Evolutionary conservation across 371 early-diverging fungal genomes (phyloP), one percentile per base, ranked within the genome.

Genomic region (Lichtheimia ramosa): DNA sequence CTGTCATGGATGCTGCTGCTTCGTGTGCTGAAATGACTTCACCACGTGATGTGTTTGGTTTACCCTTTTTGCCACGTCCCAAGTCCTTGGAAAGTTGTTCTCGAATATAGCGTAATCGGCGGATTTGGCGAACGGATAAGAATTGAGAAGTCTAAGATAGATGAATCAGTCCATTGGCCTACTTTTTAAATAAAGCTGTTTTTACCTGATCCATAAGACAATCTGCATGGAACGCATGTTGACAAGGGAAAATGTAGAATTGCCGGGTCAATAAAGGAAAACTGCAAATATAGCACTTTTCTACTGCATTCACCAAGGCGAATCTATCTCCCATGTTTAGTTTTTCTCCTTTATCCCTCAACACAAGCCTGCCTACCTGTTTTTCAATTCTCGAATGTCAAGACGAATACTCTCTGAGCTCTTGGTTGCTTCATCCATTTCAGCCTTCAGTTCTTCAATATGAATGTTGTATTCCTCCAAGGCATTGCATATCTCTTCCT

Each of bases 191-290:
- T 25, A 25, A 3, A 25, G 5, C 5, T 5, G 5, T 25, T 5
- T 5, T 59, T 77, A 92, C 87, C 59, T 76, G 71, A 48, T 84
- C 75, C 20, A 91, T 86, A 55, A 96, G 69, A 64, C 96, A 96
- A 64, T 95, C 93, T 14, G 90, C 82, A 69, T 96, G 96, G 82
- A 95, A 96, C 15, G 89, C 86, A 68, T 97, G 97, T 59, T 93
- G 91, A 65, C 98, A 97, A 1, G 97, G 97, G 65, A 97, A 98
- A 24, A 94, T 87, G 57, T 93, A 95, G 60, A 96, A 95, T 68
- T 90, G 92, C 14, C 94, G 82, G 5, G 89, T 87, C 69, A 95
- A 72, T 40, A 96, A 73, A 2, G 94, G 88, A 43, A 76, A 75
- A 8, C 82, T 63, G 67, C 98, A 98, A 3, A 87, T 50, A 34